phyloP scores from a whole-genome alignment of 2,329 filamentous ascomycete genomes.

The Phaeosphaeria sp. region DNA sequence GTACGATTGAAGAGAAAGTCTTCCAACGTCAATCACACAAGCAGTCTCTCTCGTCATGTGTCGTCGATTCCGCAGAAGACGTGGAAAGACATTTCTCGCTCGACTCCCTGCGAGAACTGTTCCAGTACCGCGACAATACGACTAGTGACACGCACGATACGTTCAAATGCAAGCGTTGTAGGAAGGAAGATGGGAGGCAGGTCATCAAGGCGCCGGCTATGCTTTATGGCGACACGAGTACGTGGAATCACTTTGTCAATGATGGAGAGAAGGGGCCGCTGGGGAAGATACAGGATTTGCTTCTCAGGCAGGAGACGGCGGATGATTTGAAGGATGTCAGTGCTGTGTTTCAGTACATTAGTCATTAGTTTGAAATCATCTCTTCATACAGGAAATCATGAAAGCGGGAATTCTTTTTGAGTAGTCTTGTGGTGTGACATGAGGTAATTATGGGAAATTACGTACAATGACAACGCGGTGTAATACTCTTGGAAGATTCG shows the following conservation, averaged over 20 bases:
- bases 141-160: conserved; percentile 96
- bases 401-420: not conserved
- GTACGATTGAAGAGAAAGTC: conserved; percentile 98
- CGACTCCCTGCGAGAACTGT: conserved; percentile 88
- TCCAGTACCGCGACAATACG: conserved; percentile 87
- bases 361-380: conserved; percentile 60
- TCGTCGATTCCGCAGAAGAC: conserved; percentile 95
- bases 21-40: conserved; percentile 99
- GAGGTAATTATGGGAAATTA: no score
- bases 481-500: no score
- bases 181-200: conserved; percentile 80
- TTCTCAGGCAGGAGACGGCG: conserved; percentile 83
- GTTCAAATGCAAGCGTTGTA: conserved; percentile 97
- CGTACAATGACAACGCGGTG: no score
- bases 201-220: conserved; percentile 90
- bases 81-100: conserved; percentile 96
- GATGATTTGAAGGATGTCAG: conserved; percentile 75
- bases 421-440: no score
- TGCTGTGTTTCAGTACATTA: conserved; percentile 98
- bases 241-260: conserved; percentile 98
- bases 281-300: conserved; percentile 84
- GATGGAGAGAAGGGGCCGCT: conserved; percentile 70
- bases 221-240: conserved; percentile 96
- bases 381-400: not conserved
- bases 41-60: conserved; percentile 92